Percentiles rank a stretch among this genome's conserved stretches.
Evolutionary conservation across 2,329 filamentous ascomycete species (phyloP).

Genomic region (Trichoderma atrobrunneum): DNA sequence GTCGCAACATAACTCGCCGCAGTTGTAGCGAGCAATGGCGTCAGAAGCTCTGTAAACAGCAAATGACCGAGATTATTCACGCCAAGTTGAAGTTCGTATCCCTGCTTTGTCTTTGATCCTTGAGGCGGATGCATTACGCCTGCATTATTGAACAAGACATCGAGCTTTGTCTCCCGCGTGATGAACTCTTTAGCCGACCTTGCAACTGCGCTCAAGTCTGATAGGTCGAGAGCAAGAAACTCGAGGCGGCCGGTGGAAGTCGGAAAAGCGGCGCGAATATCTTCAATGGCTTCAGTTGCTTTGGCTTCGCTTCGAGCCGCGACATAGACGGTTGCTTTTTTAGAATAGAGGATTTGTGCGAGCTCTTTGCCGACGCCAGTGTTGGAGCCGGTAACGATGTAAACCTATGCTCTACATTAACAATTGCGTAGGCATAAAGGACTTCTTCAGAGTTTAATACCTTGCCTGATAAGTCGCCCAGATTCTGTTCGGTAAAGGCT

Average conservation of each 20-base stretch:
- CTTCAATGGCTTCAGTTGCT: constrained; percentile 41
- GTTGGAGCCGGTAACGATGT: constrained; percentile 47
- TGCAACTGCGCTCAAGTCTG: constrained; percentile 33
- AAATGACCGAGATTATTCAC: constrained; percentile 42
- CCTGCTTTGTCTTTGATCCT: constrained; percentile 27
- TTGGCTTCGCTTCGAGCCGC: constrained; percentile 47
- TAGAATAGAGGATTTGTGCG: constrained; percentile 49
- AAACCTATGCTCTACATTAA: constrained; percentile 34
- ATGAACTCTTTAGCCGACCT: constrained; percentile 27
- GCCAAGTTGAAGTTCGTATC: constrained; percentile 41
- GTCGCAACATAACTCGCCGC: constrained; percentile 31
- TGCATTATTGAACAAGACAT: constrained; percentile 44
- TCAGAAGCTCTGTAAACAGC: constrained; percentile 38
- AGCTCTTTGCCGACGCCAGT: constrained; percentile 50
- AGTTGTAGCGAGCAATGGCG: constrained; percentile 34
- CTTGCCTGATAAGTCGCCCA: constrained; percentile 51
- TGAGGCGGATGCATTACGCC: constrained; percentile 39
- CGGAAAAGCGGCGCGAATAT: constrained; percentile 25
- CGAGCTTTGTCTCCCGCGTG: constrained; percentile 28
- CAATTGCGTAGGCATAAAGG: fast-evolving
- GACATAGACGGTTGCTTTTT: constrained; percentile 53
- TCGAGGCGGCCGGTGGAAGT: constrained; percentile 23
- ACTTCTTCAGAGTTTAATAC: constrained; percentile 38
- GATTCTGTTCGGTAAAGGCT: constrained; percentile 50
- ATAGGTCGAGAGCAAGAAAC: constrained; percentile 43